phyloP scores from a whole-genome alignment of 2,329 filamentous ascomycete species.

The Cadophora sp. region DNA sequence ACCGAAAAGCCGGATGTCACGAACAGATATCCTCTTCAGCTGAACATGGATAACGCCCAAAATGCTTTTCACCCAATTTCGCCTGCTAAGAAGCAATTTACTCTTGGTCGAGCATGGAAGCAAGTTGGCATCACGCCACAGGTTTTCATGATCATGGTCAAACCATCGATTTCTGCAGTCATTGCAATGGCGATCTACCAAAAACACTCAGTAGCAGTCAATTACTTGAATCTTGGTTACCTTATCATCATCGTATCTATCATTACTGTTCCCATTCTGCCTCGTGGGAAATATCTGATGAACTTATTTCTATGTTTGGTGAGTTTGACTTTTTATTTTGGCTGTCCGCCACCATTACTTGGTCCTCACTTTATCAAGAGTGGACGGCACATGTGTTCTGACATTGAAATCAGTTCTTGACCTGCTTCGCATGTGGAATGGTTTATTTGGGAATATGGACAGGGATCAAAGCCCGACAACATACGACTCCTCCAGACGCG shows the following conservation, averaged over 20 bases:
- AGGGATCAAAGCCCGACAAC: conserved; percentile 64
- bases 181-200: conserved; percentile 34
- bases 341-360: not conserved
- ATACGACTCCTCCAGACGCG: conserved; percentile 52
- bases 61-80: not conserved
- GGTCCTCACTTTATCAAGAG: no score
- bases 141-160: conserved; percentile 34
- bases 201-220: conserved; percentile 26
- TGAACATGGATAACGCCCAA: not conserved
- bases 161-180: conserved; percentile 30
- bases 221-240: conserved; percentile 47
- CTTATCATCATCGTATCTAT: conserved; percentile 70
- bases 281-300: conserved; percentile 75
- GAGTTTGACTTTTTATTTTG: not conserved
- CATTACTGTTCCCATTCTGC: conserved; percentile 68
- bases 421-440: conserved; percentile 62
- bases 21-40: not conserved
- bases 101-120: conserved; percentile 26
- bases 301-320: conserved; percentile 47
- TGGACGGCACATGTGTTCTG: no score
- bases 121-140: conserved; percentile 28
- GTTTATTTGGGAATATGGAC: conserved; percentile 68
- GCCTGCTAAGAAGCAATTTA: conserved; percentile 13
- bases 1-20: not conserved
- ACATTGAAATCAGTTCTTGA: conserved; percentile 27